Evolutionary conservation across 164 flowering plant genomes (phyloP), one percentile per base, ranked within the genome.

Genomic region (Hamamelis virginiana): DNA sequence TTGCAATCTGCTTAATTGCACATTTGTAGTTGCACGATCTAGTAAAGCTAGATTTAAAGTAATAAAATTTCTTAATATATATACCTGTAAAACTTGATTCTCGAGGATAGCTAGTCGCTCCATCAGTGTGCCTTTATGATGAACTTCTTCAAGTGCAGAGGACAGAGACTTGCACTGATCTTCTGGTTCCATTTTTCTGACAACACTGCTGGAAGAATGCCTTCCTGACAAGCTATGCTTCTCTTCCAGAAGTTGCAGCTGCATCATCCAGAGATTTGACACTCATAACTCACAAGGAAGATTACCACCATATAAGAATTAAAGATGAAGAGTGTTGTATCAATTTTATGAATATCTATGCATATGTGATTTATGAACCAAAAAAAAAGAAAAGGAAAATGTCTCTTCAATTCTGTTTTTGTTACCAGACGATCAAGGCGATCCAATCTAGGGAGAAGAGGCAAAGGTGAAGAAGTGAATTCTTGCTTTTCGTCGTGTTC

Each of bases 341-440:
- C 41, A 33, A 33, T 33, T 33, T 33, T 33, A 33, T n/a, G n/a
- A n/a, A n/a, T n/a, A n/a, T n/a, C n/a, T n/a, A n/a, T n/a, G n/a
- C n/a, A n/a, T n/a, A n/a, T n/a, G n/a, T n/a, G n/a, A n/a, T n/a
- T n/a, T n/a, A n/a, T n/a, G n/a, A n/a, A n/a, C n/a, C n/a, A n/a
- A n/a, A n/a, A n/a, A n/a, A n/a, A n/a, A n/a, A n/a, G n/a, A n/a
- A n/a, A n/a, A n/a, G n/a, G n/a, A n/a, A n/a, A n/a, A n/a, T n/a
- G n/a, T n/a, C n/a, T n/a, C n/a, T n/a, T n/a, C n/a, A n/a, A n/a
- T n/a, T n/a, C n/a, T n/a, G n/a, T n/a, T n/a, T 62, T 16, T 12
- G 9, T 78, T 82, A 87, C 91, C 81, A 85, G 60, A n/a, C 69
- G 80, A 61, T 85, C 91, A 62, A 85, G 84, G 53, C 85, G 86